phyloP scores from a whole-genome alignment of 768 basidiomycete genomes.

The Tulasnella sp. region DNA sequence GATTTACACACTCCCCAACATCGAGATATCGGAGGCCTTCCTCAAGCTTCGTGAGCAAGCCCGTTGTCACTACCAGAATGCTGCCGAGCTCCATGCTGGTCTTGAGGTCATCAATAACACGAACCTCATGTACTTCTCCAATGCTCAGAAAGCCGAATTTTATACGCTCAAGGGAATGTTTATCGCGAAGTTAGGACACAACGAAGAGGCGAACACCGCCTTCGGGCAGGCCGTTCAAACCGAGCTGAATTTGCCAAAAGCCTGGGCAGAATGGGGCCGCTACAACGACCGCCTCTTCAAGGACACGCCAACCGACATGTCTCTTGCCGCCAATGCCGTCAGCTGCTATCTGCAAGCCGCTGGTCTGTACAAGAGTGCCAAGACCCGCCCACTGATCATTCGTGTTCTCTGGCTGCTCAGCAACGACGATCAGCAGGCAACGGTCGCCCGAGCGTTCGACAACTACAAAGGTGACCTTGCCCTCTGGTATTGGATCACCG shows the following conservation, averaged over 20 bases:
- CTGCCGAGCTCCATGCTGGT: constrained; percentile 85
- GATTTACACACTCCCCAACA: constrained; percentile 98
- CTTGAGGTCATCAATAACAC: constrained; percentile 99
- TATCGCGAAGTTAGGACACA: constrained; percentile 74
- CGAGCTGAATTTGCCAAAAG: constrained; percentile 90
- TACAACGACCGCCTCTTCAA: constrained; percentile 92
- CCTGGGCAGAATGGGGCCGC: constrained; percentile 98
- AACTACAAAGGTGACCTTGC: constrained; percentile 94
- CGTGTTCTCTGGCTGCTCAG: constrained; percentile 95
- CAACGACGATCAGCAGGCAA: constrained; percentile 60
- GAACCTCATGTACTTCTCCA: constrained; percentile 96
- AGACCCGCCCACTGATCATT: constrained; percentile 82
- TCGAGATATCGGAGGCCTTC: constrained; percentile 99
- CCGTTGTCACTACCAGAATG: constrained; percentile 93
- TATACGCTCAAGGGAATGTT: constrained; percentile 99
- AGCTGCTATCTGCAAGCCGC: constrained; percentile 97
- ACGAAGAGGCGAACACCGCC: constrained; percentile 83
- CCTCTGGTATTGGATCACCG: constrained; percentile 98
- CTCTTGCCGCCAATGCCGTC: constrained; percentile 81
- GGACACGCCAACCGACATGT: constrained; percentile 64
- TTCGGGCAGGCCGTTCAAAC: constrained; percentile 95
- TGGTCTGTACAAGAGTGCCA: constrained; percentile 87
- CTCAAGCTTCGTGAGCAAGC: constrained; percentile 97
- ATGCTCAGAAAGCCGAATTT: constrained; percentile 93
- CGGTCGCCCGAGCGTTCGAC: constrained; percentile 67